Conservation (phyloP, 2,329 filamentous ascomycete genomes). For the Talaromyces sp. region DNA sequence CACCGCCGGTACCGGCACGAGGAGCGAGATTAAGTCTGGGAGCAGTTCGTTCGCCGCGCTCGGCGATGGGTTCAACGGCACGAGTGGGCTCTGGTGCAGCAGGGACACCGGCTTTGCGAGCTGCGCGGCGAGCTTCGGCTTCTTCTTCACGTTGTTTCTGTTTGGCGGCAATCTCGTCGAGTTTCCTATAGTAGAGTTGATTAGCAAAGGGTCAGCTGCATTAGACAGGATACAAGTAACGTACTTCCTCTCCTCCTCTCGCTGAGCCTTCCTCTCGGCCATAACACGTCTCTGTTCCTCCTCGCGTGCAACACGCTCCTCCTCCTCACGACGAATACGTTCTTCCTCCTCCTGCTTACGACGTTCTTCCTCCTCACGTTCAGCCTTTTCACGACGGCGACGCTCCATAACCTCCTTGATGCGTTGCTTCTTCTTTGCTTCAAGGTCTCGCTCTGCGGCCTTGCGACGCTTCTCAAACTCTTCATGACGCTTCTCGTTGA, state of each 20-base stretch:
- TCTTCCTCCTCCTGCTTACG: constrained; percentile 81
- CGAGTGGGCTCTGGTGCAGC: constrained; percentile 33
- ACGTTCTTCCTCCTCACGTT: constrained; percentile 80
- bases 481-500: constrained; percentile 84
- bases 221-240: constrained; percentile 28
- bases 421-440: constrained; percentile 83
- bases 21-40: constrained; percentile 58
- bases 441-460: constrained; percentile 86
- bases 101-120: constrained; percentile 55
- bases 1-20: constrained; percentile 41
- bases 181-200: constrained; percentile 52
- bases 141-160: constrained; percentile 87
- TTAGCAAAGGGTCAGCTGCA: constrained; percentile 13
- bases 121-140: constrained; percentile 71
- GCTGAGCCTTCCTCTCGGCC: constrained; percentile 65
- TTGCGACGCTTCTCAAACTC: constrained; percentile 94
- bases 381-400: constrained; percentile 76
- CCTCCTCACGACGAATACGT: constrained; percentile 74
- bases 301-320: constrained; percentile 75
- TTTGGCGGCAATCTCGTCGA: constrained; percentile 60
- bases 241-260: constrained; percentile 60
- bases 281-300: constrained; percentile 75
- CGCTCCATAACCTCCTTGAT: constrained; percentile 86
- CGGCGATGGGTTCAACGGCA: constrained; percentile 11
- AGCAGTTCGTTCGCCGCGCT: constrained; percentile 44